Evolutionary conservation across 345 rosid genomes (phyloP).

Genomic region (Clausena lansium): DNA sequence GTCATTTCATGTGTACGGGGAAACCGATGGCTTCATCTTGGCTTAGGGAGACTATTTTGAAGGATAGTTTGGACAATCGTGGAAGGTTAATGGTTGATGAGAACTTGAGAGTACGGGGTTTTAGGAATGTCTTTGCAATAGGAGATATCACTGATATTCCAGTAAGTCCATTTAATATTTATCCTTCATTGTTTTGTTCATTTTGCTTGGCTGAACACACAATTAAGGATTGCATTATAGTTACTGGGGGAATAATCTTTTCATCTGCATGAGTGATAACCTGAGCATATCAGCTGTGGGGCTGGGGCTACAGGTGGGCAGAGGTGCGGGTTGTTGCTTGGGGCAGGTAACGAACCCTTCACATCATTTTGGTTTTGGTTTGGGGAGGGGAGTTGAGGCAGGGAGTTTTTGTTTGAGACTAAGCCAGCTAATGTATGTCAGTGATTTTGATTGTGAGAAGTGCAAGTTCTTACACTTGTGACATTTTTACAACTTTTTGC

Average conservation of each 20-base stretch:
- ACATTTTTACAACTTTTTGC: too few relatives aligned
- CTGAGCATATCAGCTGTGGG: too few relatives aligned
- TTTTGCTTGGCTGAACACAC: neutral
- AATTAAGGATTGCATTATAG: neutral
- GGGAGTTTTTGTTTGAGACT: too few relatives aligned
- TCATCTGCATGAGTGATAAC: neutral
- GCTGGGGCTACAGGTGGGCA: too few relatives aligned
- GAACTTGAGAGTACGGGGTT: constrained; percentile 49
- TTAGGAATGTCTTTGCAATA: constrained; percentile 57
- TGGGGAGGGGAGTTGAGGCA: too few relatives aligned
- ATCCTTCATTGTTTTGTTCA: neutral
- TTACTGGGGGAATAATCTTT: neutral
- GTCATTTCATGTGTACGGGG: constrained; percentile 71
- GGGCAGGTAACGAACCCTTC: too few relatives aligned
- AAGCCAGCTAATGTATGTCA: too few relatives aligned
- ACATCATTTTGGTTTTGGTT: too few relatives aligned
- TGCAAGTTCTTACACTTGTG: too few relatives aligned
- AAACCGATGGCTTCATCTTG: constrained; percentile 62
- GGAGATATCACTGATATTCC: constrained; percentile 73
- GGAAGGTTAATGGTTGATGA: constrained; percentile 79
- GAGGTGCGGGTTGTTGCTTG: too few relatives aligned
- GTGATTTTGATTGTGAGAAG: too few relatives aligned
- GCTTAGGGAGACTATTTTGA: constrained; percentile 54
- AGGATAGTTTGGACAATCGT: constrained; percentile 45
- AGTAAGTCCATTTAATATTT: constrained; percentile 36